Conservation (phyloP, 495 filamentous ascomycete species). For the Penicillium samsonianum region DNA sequence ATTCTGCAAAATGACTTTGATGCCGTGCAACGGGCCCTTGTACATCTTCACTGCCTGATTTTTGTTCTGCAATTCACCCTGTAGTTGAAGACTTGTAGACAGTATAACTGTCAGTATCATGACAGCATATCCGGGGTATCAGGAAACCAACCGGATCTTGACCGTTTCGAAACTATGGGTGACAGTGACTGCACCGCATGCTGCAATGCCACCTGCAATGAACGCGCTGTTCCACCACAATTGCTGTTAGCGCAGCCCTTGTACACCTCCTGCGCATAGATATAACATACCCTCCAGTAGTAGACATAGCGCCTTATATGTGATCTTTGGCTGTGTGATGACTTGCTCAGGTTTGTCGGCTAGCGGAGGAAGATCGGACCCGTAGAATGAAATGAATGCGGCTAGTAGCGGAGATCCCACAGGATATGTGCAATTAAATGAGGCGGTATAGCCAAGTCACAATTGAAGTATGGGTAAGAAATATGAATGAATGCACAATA, state of each 20-base stretch:
- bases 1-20: conserved; percentile 86
- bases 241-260: conserved; percentile 17
- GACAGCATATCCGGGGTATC: background rate
- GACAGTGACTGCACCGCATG: conserved; percentile 94
- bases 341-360: conserved; percentile 15
- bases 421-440: background rate
- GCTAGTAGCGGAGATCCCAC: background rate
- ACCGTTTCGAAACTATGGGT: conserved; percentile 99
- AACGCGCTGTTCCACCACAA: conserved; percentile 57
- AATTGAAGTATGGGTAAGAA: background rate
- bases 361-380: conserved; percentile 27
- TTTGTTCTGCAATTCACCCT: conserved; percentile 92
- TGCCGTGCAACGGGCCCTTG: conserved; percentile 88
- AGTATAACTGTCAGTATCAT: background rate
- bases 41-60: conserved; percentile 82
- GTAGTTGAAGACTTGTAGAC: conserved; percentile 75
- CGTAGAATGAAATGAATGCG: background rate
- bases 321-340: conserved; percentile 2
- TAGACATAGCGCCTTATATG: conserved; percentile 44
- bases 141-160: conserved; percentile 78
- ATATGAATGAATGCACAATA: background rate
- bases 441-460: background rate
- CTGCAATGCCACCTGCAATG: conserved; percentile 92
- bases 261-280: background rate
- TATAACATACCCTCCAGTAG: conserved; percentile 51